phyloP scores from a whole-genome alignment of 495 filamentous ascomycete genomes.

The Copromyces sp. region DNA sequence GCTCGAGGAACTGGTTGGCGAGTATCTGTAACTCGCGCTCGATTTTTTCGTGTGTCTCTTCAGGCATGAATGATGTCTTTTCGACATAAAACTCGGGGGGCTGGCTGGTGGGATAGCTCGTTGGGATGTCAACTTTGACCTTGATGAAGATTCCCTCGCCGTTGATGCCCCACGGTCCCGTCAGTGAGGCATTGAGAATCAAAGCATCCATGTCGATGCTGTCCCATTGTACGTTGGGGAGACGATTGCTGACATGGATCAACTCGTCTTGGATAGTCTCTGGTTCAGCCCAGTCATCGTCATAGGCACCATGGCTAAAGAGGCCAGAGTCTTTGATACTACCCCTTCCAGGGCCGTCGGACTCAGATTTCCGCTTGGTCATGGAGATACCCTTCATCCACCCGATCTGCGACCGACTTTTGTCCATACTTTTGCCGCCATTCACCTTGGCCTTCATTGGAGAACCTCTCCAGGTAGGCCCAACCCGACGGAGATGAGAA shows the following conservation, averaged over 20 bases:
- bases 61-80: slow-evolving; percentile 67
- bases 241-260: slow-evolving; percentile 68
- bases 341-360: slow-evolving; percentile 23
- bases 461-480: slow-evolving; percentile 36
- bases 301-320: slow-evolving; percentile 33
- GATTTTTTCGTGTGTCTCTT: slow-evolving; percentile 54
- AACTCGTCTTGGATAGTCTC: slow-evolving; percentile 85
- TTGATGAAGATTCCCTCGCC: slow-evolving; percentile 63
- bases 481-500: slow-evolving; percentile 29
- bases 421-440: slow-evolving; percentile 50
- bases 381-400: slow-evolving; percentile 96
- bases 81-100: slow-evolving; percentile 61
- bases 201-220: slow-evolving; percentile 72
- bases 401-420: slow-evolving; percentile 50
- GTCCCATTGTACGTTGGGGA: slow-evolving; percentile 78
- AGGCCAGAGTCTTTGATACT: slow-evolving; percentile 33
- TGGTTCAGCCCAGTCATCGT: slow-evolving; percentile 57
- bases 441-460: slow-evolving; percentile 56
- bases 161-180: slow-evolving; percentile 78
- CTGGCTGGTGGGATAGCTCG: slow-evolving; percentile 59
- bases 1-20: slow-evolving; percentile 53
- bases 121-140: slow-evolving; percentile 68
- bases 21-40: slow-evolving; percentile 61
- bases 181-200: slow-evolving; percentile 62
- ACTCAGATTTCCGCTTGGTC: slow-evolving; percentile 40